These are phyloP conservation scores for Aspergillus terreus DNA, from an alignment of 2,329 filamentous ascomycete genomes.

Conservation along the genomic window DNA sequence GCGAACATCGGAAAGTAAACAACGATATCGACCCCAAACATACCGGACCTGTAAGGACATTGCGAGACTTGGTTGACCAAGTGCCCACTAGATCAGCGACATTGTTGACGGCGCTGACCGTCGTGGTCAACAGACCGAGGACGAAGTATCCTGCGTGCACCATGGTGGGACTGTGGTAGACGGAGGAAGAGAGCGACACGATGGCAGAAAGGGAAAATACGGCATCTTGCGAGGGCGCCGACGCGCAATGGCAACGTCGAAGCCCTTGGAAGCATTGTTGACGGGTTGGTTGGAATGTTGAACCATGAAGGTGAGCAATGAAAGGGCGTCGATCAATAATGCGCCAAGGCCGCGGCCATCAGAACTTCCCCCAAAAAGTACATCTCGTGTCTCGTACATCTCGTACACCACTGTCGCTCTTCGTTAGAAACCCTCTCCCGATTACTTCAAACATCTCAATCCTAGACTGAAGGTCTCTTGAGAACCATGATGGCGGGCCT, in stretches of 20 bases:
- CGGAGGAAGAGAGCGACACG: neutral
- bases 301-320: neutral
- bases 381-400: neutral
- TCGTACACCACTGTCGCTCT: neutral
- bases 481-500: slow-evolving; percentile 52
- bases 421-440: too few relatives aligned
- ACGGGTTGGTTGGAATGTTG: neutral
- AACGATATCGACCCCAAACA: slow-evolving; percentile 14
- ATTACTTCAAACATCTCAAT: neutral
- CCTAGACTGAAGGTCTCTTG: neutral
- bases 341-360: slow-evolving; percentile 3
- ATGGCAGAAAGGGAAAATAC: slow-evolving; percentile 6
- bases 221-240: neutral
- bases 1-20: slow-evolving; percentile 1
- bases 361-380: neutral
- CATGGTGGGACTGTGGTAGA: slow-evolving; percentile 10
- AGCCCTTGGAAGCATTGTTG: neutral
- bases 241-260: neutral
- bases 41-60: slow-evolving; percentile 67
- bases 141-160: slow-evolving; percentile 29
- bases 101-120: slow-evolving; percentile 38
- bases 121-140: slow-evolving; percentile 34
- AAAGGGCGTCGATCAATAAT: neutral
- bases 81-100: slow-evolving; percentile 61
- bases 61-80: slow-evolving; percentile 68